Base-by-base conservation (phyloP, 1,284 basidiomycete genomes). In the Puccinia polysora region DNA sequence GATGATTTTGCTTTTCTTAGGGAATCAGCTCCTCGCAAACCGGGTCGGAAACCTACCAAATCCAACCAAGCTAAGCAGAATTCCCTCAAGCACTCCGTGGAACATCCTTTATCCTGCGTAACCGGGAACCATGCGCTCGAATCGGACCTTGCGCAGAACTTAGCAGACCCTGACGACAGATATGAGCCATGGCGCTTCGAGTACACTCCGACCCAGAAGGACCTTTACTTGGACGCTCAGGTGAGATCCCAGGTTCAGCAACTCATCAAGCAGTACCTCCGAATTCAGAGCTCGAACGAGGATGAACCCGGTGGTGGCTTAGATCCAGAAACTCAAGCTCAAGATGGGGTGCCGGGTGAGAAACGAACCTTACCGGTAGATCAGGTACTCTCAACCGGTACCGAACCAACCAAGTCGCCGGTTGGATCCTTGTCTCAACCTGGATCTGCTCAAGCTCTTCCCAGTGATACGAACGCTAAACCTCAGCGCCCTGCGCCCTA, bases 171-270 rank as follows among this genome's bases (percentile, higher is more conserved):
- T 7, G 75, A 75, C 43, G 77, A 78, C 20, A 62, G 73, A 59
- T 78, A 76, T 67, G 76, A 78, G 56, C 49, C 74, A 1, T 79
- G 78, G 78, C 74, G 75, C 67, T 77, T 74, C 70, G 78, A 79
- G 73, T 79, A 74, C 47, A 78, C 78, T 38, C 72, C 75, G 2
- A 65, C 77, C 36, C 28, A 38, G 25, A 71, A 63, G 47, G 69
- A 71, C 53, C 36, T 60, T 1, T 71, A 71, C 50, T 8, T 71
- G 40, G 69, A 71, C 55, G 23, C 58, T 2, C 49, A 63, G 15
- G 59, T 71, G 30, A 71, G 63, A 32, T 36, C 2, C 32, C 49
- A 62, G 38, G 58, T 71, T 53, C 50, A 53, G 18, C 58, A 71
- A 52, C 59, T 71, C 5, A 62, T 56, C 40, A 20, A 20, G 7